phyloP scores from a whole-genome alignment of 2,329 filamentous ascomycete genomes.

The Sphaerostilbella broomeana region DNA sequence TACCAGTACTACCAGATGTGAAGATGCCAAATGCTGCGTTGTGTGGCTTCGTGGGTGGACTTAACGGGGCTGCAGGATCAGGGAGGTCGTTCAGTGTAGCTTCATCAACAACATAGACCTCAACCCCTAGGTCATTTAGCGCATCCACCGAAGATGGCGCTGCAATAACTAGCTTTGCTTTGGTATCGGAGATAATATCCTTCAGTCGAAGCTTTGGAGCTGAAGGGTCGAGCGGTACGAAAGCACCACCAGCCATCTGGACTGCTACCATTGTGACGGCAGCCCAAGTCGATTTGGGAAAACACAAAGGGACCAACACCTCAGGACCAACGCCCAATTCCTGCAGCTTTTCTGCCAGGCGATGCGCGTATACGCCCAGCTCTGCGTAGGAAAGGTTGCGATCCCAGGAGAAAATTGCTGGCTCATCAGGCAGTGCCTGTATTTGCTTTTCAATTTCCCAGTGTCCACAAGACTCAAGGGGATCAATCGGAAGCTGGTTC shows the following conservation, averaged over 20 bases:
- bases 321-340: not conserved
- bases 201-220: constrained; percentile 1
- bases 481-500: too few species aligned
- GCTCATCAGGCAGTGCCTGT: constrained; percentile 1
- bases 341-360: constrained; percentile 8
- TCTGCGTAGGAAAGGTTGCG: constrained; percentile 3
- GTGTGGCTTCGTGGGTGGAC: too few species aligned
- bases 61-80: not conserved
- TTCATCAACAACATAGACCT: not conserved
- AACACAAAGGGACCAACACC: not conserved
- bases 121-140: not conserved
- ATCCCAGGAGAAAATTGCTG: constrained; percentile 5
- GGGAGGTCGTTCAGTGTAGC: not conserved
- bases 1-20: constrained; percentile 18
- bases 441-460: constrained; percentile 3
- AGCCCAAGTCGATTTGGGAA: constrained; percentile 2
- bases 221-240: constrained; percentile 1
- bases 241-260: constrained; percentile 6
- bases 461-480: constrained; percentile 3
- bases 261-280: constrained; percentile 2
- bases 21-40: constrained; percentile 15
- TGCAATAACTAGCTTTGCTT: not conserved
- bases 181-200: not conserved
- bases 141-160: not conserved
- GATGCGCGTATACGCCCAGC: constrained; percentile 34